phyloP scores from a whole-genome alignment of 805 yeast species.

The Wickerhamiella sergipiensis region DNA sequence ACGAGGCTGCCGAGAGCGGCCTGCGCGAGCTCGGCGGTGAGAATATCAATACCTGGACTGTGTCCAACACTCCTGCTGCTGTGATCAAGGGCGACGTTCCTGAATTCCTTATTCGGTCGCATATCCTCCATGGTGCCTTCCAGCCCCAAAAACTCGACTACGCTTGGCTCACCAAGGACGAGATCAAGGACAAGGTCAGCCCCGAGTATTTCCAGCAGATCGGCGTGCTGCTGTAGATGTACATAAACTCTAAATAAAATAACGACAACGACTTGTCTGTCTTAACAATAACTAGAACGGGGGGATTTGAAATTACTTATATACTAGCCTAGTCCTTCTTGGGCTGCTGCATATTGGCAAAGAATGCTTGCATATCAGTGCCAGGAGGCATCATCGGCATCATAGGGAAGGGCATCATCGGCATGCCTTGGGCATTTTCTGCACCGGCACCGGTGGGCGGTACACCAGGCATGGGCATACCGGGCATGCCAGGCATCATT shows the following conservation, averaged over 20 bases:
- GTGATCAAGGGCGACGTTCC: slow-evolving; percentile 34
- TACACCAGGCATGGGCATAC: slow-evolving; percentile 11
- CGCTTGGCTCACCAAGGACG: slow-evolving; percentile 80
- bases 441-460: neutral
- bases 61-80: slow-evolving; percentile 80
- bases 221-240: slow-evolving; percentile 9
- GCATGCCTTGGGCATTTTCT: slow-evolving; percentile 1
- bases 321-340: slow-evolving; percentile 1
- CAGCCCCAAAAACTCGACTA: slow-evolving; percentile 36
- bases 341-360: slow-evolving; percentile 15
- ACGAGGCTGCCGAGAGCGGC: slow-evolving; percentile 62
- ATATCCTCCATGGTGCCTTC: slow-evolving; percentile 75
- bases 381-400: slow-evolving; percentile 23
- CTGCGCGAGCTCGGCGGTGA: slow-evolving; percentile 60
- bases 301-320: neutral
- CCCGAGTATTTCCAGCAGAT: slow-evolving; percentile 34
- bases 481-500: slow-evolving; percentile 12
- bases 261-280: neutral
- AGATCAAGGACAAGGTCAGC: slow-evolving; percentile 42
- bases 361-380: slow-evolving; percentile 14
- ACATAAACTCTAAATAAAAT: neutral
- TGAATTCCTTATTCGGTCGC: slow-evolving; percentile 74
- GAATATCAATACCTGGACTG: slow-evolving; percentile 71
- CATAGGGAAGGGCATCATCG: slow-evolving; percentile 9
- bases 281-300: neutral